Conservation (phyloP, 306 rosid genomes). For the Rosa chinensis region DNA sequence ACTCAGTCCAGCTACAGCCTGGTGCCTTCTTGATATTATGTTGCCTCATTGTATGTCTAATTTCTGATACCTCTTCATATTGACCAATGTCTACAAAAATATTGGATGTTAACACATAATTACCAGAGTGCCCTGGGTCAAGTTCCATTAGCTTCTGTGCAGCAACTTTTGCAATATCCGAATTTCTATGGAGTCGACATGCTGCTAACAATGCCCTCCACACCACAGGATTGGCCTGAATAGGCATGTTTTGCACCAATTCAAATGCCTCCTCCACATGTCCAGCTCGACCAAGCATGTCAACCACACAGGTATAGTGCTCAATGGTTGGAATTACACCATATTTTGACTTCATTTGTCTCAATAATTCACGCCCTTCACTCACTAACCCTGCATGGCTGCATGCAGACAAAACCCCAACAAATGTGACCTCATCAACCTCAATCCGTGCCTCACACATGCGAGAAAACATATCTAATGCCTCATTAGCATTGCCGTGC, state of each 20-base stretch:
- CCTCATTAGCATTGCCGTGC: constrained; percentile 65
- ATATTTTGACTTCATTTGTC: constrained; percentile 54
- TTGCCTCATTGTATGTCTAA: constrained; percentile 69
- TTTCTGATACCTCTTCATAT: constrained; percentile 62
- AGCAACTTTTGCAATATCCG: constrained; percentile 61
- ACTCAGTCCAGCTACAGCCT: constrained; percentile 92
- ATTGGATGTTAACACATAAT: constrained; percentile 75
- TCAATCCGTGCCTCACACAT: constrained; percentile 49
- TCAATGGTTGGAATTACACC: constrained; percentile 70
- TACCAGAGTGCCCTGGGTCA: constrained; percentile 75
- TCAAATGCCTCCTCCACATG: constrained; percentile 60
- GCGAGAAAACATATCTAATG: constrained; percentile 46
- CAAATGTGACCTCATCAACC: constrained; percentile 67
- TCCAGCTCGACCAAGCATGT: constrained; percentile 87
- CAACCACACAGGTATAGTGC: constrained; percentile 77
- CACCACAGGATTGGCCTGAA: constrained; percentile 60
- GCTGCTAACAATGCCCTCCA: constrained; percentile 86
- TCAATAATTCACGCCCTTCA: constrained; percentile 61
- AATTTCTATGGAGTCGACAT: constrained; percentile 61
- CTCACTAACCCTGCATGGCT: constrained; percentile 71
- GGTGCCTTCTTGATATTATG: constrained; percentile 76
- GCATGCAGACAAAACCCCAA: constrained; percentile 72
- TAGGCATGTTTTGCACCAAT: constrained; percentile 51
- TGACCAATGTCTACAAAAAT: constrained; percentile 63
- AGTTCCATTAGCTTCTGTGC: constrained; percentile 58